Evolutionary conservation across 257 asterid species (phyloP), one percentile per base, ranked within the genome.

Genomic region (Plectranthus barbatus): DNA sequence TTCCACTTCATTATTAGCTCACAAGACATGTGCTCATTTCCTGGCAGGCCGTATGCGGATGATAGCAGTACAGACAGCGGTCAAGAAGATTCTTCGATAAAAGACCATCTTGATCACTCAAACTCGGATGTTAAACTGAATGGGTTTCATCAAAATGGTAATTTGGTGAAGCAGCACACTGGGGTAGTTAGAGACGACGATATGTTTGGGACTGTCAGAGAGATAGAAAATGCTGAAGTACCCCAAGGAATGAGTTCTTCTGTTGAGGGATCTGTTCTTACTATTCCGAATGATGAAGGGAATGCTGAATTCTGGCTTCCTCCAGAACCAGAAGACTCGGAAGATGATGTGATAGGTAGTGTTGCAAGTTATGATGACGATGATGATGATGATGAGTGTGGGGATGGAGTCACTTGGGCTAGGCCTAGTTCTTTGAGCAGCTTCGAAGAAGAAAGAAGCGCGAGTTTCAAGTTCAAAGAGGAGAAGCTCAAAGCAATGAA

Each of bases 341-440:
- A 72, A 40, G 88, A 88, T 56, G 96, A 88, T 46, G 62, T 80
- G 12, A 66, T 75, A 23, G 90, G 81, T 14, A 86, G 95, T 66
- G 74, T 86, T 15, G 56, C 79, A 49, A 74, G 79, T 68, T 79
- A 73, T 49, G 98, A 91, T 11, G 89, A 82, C 0, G 88, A 83
- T 10, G 97, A 90, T n/a, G 95, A 84, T 24, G 91, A 83, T n/a
- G 95, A 84, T 24, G 91, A 83, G 45, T 80, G 79, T 61, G 87
- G 83, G 9, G 87, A 88, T 47, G 85, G 75, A 21, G 68, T 34
- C 62, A 61, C 51, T 13, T 86, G 95, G 98, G 76, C 83, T 4
- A 83, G 70, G 58, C 75, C 95, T 34, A 79, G 76, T 69, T 85
- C 86, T 45, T 77, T 91, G 8, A 71, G 71, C 51, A 55, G 82